Conservation (phyloP, 441 rosid species). For the Mallotus japonicus region DNA sequence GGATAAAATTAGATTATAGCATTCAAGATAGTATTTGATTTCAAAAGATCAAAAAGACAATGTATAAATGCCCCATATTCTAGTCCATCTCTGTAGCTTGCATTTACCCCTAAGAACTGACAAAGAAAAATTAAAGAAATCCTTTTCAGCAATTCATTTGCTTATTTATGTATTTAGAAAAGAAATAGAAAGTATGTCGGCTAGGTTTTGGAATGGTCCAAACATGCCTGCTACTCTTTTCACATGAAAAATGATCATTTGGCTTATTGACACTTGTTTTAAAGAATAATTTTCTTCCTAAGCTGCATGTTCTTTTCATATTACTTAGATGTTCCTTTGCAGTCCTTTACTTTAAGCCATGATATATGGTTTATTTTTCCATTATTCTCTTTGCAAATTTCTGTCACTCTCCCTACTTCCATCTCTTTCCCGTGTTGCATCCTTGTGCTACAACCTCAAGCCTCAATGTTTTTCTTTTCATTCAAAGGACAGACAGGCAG, state of each 20-base stretch:
- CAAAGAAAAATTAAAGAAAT: background rate
- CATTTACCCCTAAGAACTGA: background rate
- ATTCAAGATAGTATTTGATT: background rate
- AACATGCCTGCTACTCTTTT: no score
- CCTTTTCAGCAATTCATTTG: background rate
- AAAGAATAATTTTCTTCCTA: background rate
- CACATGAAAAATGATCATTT: background rate
- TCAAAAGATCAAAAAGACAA: conserved; percentile 6
- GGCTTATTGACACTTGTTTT: background rate
- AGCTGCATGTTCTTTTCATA: background rate
- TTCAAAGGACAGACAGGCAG: background rate
- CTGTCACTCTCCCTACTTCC: background rate
- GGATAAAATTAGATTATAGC: conserved; percentile 13
- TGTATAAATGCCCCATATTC: background rate
- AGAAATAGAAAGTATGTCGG: background rate
- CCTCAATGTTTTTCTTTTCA: background rate
- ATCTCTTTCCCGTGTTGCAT: background rate
- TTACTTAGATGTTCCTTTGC: background rate
- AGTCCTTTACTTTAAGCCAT: background rate
- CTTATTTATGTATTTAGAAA: background rate
- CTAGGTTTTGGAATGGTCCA: background rate
- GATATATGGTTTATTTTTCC: background rate
- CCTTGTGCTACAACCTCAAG: no score
- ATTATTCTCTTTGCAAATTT: background rate
- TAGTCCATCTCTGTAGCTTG: background rate